Evolutionary conservation across 805 yeast species (phyloP).

Genomic region (Nadsonia fulvescens): DNA sequence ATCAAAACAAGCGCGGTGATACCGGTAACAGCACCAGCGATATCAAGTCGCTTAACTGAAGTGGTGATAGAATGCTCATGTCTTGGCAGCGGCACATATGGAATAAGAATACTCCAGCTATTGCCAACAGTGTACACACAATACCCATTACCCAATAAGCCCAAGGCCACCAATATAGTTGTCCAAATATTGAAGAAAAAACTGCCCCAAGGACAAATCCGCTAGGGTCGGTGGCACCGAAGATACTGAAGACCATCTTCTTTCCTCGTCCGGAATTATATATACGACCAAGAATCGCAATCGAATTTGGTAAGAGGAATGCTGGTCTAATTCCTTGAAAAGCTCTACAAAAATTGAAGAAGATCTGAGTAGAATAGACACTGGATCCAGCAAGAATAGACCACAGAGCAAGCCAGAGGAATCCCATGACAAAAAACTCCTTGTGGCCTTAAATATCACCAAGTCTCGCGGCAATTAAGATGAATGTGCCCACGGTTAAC

Average conservation of each 20-base stretch:
- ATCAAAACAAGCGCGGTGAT: conserved; percentile 42
- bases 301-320: conserved; percentile 36
- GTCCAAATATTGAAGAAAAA: conserved; percentile 31
- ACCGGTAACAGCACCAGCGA: conserved; percentile 38
- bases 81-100: too few species aligned
- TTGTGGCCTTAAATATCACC: conserved; percentile 61
- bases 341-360: conserved; percentile 28
- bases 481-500: conserved; percentile 55
- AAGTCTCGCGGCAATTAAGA: conserved; percentile 45
- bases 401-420: conserved; percentile 38
- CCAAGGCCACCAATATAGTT: conserved; percentile 43
- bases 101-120: too few species aligned
- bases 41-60: too few species aligned
- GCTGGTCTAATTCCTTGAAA: conserved; percentile 53
- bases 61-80: too few species aligned
- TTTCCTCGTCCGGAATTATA: conserved; percentile 30
- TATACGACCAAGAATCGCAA: conserved; percentile 32
- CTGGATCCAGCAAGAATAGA: conserved; percentile 42
- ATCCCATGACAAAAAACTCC: conserved; percentile 34
- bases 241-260: conserved; percentile 34
- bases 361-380: conserved; percentile 23
- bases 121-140: conserved; percentile 19
- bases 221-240: conserved; percentile 45
- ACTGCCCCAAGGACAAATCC: conserved; percentile 42
- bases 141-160: conserved; percentile 32